Base-by-base conservation (phyloP, 495 filamentous ascomycete genomes). In the Aspergillus sclerotiicarbonarius region DNA sequence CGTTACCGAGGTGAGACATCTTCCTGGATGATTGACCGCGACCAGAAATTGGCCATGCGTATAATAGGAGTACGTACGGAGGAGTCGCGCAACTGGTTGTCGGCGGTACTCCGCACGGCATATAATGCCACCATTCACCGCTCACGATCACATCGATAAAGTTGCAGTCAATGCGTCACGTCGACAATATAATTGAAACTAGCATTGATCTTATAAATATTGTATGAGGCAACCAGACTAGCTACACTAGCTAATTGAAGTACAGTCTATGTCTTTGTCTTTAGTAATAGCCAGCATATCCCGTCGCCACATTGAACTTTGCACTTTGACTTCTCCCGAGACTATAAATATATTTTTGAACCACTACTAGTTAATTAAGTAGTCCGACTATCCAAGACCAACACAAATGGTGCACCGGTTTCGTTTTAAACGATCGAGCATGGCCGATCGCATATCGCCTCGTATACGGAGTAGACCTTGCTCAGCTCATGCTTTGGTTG, bases 1-100 rank as follows among this genome's bases (percentile, higher is more conserved):
- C 51, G 33, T 56, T 15, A 18, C 31, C 35, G 16, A 47, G 46
- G 35, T 53, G 53, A 32, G 60, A 57, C 63, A 66, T 62, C 39
- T 56, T 59, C 46, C 21, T 15, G 18, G 43, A 41, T 6, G 16
- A 21, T 29, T 6, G 25, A 15, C 2, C 29, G 3, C 2, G 13
- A 8, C 30, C 6, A 16, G 12, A 8, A 25, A 50, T n/a, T 41
- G 37, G 37, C 37, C 13, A 35, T 41, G 37, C 5, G 37, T 41
- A 4, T 12, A 12, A 2, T 41, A n/a, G 37, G 37, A 41, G 37
- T 41, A 25, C 25, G 2, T 25, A 5, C 25, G 25, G 25, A 25
- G 25, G 2, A 25, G 5, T 25, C 25, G 25, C 25, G 25, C 25
- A 25, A 25, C 37, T 12, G n/a, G 37, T n/a, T 35, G 37, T 13